phyloP scores from a whole-genome alignment of 495 filamentous ascomycete species.

The Hyphodiscus hymeniophilus region DNA sequence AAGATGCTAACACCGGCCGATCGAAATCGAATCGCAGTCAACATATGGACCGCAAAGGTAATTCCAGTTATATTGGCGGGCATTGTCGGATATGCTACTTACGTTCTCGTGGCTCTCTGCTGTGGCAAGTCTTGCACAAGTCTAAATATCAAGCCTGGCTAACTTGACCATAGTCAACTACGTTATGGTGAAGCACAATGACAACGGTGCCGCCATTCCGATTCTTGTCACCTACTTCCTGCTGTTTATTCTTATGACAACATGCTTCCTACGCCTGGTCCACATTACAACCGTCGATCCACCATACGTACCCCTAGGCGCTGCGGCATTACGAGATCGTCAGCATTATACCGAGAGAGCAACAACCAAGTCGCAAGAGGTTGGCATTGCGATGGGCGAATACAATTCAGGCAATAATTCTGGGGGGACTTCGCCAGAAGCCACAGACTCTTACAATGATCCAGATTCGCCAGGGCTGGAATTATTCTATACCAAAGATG shows the following conservation, averaged over 20 bases:
- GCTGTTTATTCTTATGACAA: conserved; percentile 55
- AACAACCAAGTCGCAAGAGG: conserved; percentile 8
- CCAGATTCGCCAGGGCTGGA: conserved; percentile 41
- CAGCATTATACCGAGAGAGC: conserved; percentile 6
- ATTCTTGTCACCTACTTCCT: conserved; percentile 65
- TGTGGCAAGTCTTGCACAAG: conserved; percentile 32
- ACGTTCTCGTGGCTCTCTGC: conserved; percentile 49
- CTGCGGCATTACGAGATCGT: conserved; percentile 27
- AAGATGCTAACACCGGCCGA: conserved; percentile 11
- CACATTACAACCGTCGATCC: conserved; percentile 57
- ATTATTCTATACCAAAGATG: conserved; percentile 66
- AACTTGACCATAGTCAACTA: conserved; percentile 14
- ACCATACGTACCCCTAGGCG: conserved; percentile 58
- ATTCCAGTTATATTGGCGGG: conserved; percentile 53
- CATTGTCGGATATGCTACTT: conserved; percentile 53
- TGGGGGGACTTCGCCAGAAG: conserved; percentile 6
- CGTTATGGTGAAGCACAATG: conserved; percentile 16
- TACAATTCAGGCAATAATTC: conserved; percentile 8
- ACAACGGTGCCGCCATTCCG: conserved; percentile 47
- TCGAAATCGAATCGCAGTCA: conserved; percentile 31
- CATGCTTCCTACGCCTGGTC: conserved; percentile 60
- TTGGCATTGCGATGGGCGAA: conserved; percentile 19
- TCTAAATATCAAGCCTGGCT: neutral
- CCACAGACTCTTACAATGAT: conserved; percentile 23
- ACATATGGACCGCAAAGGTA: conserved; percentile 43